Percentiles rank a stretch among this genome's conserved stretches.
phyloP scores from a whole-genome alignment of 106 monocot genomes.

The Dendrobium catenatum region DNA sequence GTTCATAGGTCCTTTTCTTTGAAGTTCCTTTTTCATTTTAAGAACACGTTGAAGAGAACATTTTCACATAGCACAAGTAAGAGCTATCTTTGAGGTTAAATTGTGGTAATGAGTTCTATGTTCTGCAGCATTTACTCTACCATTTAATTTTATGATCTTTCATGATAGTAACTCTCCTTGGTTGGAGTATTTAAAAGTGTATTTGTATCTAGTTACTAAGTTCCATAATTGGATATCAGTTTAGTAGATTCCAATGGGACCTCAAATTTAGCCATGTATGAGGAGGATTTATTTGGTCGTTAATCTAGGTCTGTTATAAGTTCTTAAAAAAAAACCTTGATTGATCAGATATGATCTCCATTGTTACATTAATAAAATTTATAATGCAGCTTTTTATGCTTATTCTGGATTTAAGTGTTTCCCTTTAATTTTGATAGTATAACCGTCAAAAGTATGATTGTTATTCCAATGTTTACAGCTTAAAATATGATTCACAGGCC shows the following conservation, averaged over 20 bases:
- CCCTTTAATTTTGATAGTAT: neutral
- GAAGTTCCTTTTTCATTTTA: neutral
- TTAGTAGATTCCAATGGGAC: neutral
- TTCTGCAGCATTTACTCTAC: neutral
- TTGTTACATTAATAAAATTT: too few relatives aligned
- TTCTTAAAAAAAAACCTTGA: too few relatives aligned
- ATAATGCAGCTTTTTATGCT: neutral
- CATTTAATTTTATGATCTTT: neutral
- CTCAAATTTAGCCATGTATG: neutral
- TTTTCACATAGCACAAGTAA: neutral
- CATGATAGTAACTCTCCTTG: neutral
- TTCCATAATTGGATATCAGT: neutral
- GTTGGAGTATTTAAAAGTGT: neutral
- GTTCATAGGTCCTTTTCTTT: constrained; percentile 9
- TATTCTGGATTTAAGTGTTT: neutral
- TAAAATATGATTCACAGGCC: neutral
- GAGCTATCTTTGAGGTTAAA: neutral
- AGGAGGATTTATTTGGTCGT: neutral
- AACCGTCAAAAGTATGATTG: neutral
- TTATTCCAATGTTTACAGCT: neutral
- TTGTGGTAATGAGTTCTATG: neutral
- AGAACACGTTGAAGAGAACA: neutral
- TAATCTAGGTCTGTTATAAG: neutral
- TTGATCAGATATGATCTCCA: too few relatives aligned
- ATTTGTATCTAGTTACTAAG: neutral